Percentiles rank a stretch among this genome's conserved stretches.
Evolutionary conservation across 257 asterid species (phyloP).

Genomic region (Scutellaria baicalensis): DNA sequence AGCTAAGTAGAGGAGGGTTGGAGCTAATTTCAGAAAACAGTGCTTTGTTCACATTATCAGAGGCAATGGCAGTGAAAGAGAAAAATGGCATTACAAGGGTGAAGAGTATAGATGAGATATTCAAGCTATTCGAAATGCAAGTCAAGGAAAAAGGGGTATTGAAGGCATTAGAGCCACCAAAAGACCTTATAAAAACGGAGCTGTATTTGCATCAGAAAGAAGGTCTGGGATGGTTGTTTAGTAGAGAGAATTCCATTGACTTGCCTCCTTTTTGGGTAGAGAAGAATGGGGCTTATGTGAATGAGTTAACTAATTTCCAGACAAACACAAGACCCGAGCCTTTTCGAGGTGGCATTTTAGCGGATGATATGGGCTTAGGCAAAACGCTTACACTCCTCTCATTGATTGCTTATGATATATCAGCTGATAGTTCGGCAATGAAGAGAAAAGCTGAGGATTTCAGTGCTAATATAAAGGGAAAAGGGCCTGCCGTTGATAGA

Average conservation of each 20-base stretch:
- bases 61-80: constrained; percentile 48
- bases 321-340: constrained; percentile 62
- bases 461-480: constrained; percentile 25
- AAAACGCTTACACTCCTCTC: constrained; percentile 82
- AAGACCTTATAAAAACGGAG: constrained; percentile 41
- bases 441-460: constrained; percentile 23
- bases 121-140: constrained; percentile 54
- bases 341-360: constrained; percentile 73
- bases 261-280: constrained; percentile 86
- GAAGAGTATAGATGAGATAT: constrained; percentile 70
- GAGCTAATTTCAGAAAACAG: constrained; percentile 38
- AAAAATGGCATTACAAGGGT: constrained; percentile 24
- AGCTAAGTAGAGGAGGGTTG: constrained; percentile 42
- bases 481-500: constrained; percentile 21
- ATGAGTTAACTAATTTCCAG: constrained; percentile 58
- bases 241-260: constrained; percentile 59
- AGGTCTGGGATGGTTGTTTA: constrained; percentile 70
- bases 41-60: constrained; percentile 46
- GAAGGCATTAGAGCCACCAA: constrained; percentile 68
- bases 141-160: constrained; percentile 34
- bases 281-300: constrained; percentile 43
- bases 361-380: constrained; percentile 93
- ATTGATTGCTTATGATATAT: constrained; percentile 64
- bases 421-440: constrained; percentile 15
- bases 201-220: constrained; percentile 76